These are phyloP conservation scores for Parmelia sp. DNA, from an alignment of 495 filamentous ascomycete genomes.

Conservation along the genomic window DNA sequence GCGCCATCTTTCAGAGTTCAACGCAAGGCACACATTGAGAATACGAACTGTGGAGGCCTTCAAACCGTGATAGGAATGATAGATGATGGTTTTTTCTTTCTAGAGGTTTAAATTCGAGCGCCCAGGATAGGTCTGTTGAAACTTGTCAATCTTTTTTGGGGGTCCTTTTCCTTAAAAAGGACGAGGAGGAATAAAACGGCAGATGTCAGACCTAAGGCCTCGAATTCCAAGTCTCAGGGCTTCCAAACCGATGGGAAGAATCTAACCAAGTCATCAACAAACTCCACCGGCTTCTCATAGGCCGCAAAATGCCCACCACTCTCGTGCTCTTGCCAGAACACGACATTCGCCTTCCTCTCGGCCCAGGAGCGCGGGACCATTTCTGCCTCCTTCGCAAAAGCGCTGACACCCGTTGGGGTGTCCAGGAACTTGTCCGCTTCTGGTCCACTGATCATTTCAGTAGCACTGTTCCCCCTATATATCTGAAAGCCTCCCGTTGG, in stretches of 20 bases:
- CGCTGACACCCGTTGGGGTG: conserved; percentile 25
- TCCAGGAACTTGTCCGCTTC: conserved; percentile 11
- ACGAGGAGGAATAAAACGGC: neutral
- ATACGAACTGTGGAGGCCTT: too few species aligned
- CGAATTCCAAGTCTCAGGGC: neutral
- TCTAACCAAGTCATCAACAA: conserved; percentile 31
- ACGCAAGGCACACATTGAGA: too few species aligned
- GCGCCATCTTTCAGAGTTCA: too few species aligned
- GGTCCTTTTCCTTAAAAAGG: neutral
- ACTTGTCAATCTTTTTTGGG: too few species aligned
- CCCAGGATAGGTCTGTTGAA: too few species aligned
- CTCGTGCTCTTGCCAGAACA: conserved; percentile 31
- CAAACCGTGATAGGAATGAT: too few species aligned
- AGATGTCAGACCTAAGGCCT: neutral
- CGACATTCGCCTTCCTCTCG: conserved; percentile 25
- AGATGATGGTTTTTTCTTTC: too few species aligned
- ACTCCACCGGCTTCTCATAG: conserved; percentile 31
- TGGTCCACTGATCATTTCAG: conserved; percentile 9
- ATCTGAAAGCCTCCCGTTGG: conserved; percentile 25
- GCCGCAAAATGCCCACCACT: conserved; percentile 38
- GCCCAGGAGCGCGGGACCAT: conserved; percentile 28
- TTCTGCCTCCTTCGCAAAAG: conserved; percentile 29
- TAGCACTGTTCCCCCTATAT: conserved; percentile 25
- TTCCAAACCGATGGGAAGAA: neutral
- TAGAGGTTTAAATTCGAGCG: too few species aligned